phyloP scores from a whole-genome alignment of 495 filamentous ascomycete genomes.

The Xylaria castorea region DNA sequence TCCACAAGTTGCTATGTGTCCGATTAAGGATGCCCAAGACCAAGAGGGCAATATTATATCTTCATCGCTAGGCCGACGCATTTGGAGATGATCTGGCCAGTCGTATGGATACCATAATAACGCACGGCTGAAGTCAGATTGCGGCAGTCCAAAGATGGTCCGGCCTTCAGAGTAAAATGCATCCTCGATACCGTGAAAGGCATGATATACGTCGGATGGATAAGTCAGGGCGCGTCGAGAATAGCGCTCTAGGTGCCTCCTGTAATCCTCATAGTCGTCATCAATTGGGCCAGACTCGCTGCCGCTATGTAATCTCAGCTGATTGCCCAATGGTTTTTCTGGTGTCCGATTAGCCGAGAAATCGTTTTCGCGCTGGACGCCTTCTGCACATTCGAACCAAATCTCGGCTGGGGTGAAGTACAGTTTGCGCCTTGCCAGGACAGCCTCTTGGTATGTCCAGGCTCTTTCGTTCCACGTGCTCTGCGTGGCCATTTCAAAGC shows the following conservation, averaged over 20 bases:
- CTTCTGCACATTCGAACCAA: constrained; percentile 9
- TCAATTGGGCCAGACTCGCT: neutral
- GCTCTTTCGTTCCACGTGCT: constrained; percentile 45
- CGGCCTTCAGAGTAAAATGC: neutral
- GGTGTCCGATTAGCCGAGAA: neutral
- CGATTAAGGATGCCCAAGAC: neutral
- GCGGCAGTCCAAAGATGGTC: neutral
- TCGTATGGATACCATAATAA: neutral
- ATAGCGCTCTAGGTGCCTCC: neutral
- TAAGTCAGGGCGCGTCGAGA: neutral
- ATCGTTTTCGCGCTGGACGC: neutral
- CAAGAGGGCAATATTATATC: neutral
- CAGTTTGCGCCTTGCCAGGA: constrained; percentile 9
- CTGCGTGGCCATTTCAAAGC: neutral
- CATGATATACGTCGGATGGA: neutral
- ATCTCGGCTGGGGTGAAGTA: constrained; percentile 7
- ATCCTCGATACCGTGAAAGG: neutral
- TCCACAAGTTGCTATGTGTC: neutral
- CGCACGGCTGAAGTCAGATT: neutral
- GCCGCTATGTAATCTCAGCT: neutral
- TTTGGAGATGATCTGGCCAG: neutral
- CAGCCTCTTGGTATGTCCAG: constrained; percentile 47
- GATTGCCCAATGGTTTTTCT: neutral
- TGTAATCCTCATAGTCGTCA: constrained; percentile 1
- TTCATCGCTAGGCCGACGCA: neutral